Evolutionary conservation across 75 land plant species (phyloP).

Genomic region (Cunninghamia lanceolata): DNA sequence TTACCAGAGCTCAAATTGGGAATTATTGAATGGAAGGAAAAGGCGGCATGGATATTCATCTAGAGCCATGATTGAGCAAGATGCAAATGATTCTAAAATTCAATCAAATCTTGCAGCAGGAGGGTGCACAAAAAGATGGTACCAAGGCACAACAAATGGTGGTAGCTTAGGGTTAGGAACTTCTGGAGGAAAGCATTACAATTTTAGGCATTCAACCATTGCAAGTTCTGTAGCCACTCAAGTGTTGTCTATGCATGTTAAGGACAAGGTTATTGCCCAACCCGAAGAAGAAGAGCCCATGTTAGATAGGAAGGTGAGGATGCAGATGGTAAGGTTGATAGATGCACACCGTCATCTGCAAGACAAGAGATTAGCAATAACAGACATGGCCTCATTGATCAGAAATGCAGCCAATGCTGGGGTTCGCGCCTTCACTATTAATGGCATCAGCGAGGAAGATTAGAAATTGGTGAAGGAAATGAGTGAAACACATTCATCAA

Average conservation of each 20-base stretch:
- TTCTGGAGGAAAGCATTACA: slow-evolving; percentile 63
- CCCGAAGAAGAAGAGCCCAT: background rate
- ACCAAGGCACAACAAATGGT: slow-evolving; percentile 22
- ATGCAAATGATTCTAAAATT: slow-evolving; percentile 46
- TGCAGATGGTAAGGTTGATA: slow-evolving; percentile 45
- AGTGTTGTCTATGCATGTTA: slow-evolving; percentile 11
- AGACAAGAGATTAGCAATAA: slow-evolving; percentile 52
- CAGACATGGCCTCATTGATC: slow-evolving; percentile 42
- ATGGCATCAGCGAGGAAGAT: slow-evolving; percentile 88
- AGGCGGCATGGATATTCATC: slow-evolving; percentile 25
- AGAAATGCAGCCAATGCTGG: slow-evolving; percentile 46
- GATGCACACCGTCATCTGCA: slow-evolving; percentile 93
- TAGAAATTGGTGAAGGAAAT: too few species aligned
- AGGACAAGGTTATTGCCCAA: slow-evolving; percentile 12
- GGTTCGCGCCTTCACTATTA: slow-evolving; percentile 69
- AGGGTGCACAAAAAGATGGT: slow-evolving; percentile 57
- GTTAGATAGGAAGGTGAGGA: background rate
- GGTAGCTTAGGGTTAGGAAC: slow-evolving; percentile 20
- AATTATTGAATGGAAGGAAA: slow-evolving; percentile 30
- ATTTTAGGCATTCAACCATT: slow-evolving; percentile 71
- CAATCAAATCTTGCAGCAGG: slow-evolving; percentile 42
- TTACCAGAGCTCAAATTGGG: slow-evolving; percentile 24
- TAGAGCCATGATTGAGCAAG: slow-evolving; percentile 29
- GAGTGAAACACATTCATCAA: too few species aligned
- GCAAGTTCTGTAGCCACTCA: slow-evolving; percentile 15